These are phyloP conservation scores for Claviceps arundinis DNA, from an alignment of 2,329 filamentous ascomycete genomes.

Conservation along the genomic window DNA sequence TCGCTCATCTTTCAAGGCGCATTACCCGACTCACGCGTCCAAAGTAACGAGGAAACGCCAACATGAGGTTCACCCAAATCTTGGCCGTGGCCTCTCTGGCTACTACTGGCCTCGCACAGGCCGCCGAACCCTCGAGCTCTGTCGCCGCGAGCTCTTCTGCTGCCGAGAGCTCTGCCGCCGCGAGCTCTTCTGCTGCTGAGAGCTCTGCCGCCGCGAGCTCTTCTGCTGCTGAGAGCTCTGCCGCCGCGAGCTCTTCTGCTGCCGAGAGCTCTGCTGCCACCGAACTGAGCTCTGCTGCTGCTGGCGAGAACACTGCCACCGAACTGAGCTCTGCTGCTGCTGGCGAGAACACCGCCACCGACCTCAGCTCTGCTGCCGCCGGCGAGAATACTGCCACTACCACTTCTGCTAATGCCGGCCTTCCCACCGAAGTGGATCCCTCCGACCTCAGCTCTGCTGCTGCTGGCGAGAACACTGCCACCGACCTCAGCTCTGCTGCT, in stretches of 20 bases:
- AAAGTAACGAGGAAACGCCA: conserved; percentile 8
- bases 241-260: background rate
- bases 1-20: conserved; percentile 2
- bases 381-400: background rate
- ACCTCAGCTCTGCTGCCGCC: background rate
- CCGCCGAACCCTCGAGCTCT: background rate
- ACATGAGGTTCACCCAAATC: conserved; percentile 23
- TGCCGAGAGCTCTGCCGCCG: background rate
- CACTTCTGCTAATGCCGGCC: background rate
- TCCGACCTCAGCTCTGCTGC: background rate
- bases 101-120: conserved; percentile 1
- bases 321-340: background rate
- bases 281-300: background rate
- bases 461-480: background rate
- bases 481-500: background rate
- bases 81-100: conserved; percentile 11
- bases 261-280: background rate
- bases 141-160: background rate
- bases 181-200: background rate
- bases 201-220: background rate
- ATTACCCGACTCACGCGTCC: background rate
- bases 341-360: background rate
- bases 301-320: background rate
- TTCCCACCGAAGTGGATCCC: background rate
- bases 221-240: background rate